Percentiles rank a stretch among this genome's conserved stretches.
These are phyloP conservation scores for Tricholoma saponaceum DNA, from an alignment of 768 basidiomycete species.

Conservation along the genomic window DNA sequence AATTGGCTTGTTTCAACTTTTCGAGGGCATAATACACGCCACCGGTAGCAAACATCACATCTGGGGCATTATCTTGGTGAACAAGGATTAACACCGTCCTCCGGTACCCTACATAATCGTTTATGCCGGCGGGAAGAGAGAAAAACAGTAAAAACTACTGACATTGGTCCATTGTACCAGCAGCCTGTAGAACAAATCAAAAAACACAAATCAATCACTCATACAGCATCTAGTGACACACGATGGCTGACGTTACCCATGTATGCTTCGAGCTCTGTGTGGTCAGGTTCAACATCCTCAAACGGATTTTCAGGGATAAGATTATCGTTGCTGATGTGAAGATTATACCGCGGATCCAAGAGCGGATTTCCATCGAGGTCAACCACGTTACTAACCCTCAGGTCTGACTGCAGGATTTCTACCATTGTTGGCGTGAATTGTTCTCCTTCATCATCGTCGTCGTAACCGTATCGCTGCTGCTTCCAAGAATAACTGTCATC, in stretches of 20 bases:
- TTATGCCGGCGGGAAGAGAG: background rate
- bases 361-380: slow-evolving; percentile 26
- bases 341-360: slow-evolving; percentile 5
- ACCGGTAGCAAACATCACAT: slow-evolving; percentile 12
- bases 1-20: background rate
- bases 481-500: background rate
- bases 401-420: slow-evolving; percentile 17
- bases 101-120: slow-evolving; percentile 5
- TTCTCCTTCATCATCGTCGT: slow-evolving; percentile 13
- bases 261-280: slow-evolving; percentile 36
- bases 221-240: background rate
- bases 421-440: slow-evolving; percentile 11
- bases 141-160: slow-evolving; percentile 3
- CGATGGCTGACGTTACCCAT: slow-evolving; percentile 30
- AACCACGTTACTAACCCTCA: slow-evolving; percentile 24
- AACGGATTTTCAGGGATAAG: slow-evolving; percentile 33
- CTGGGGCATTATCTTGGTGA: slow-evolving; percentile 3
- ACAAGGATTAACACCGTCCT: slow-evolving; percentile 8
- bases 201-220: slow-evolving; percentile 1
- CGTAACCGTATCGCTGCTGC: slow-evolving; percentile 5
- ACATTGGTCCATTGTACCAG: slow-evolving; percentile 28
- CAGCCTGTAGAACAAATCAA: slow-evolving; percentile 11
- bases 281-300: slow-evolving; percentile 27
- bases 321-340: slow-evolving; percentile 19
- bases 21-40: slow-evolving; percentile 21